A percentile compares a stretch with the other conserved stretches of the same genome.
phyloP scores from a whole-genome alignment of 306 rosid genomes.

The Cucurbita pepo region DNA sequence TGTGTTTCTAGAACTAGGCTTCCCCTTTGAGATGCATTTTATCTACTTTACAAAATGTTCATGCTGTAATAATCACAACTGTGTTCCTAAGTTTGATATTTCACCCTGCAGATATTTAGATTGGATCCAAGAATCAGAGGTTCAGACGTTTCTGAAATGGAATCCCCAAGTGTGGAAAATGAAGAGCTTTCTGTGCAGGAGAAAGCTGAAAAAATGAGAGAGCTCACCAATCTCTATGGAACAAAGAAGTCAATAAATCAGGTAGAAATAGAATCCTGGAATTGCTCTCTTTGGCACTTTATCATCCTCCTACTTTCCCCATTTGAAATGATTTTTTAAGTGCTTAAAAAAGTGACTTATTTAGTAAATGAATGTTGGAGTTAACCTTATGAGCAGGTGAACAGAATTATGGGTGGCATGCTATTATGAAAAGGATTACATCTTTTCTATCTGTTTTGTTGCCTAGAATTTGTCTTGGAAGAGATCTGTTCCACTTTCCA shows the following conservation, averaged over 20 bases:
- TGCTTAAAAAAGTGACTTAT: background rate
- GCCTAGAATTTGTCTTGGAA: background rate
- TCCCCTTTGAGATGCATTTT: background rate
- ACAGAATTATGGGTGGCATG: background rate
- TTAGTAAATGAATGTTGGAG: background rate
- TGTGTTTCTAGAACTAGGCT: background rate
- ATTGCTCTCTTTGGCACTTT: background rate
- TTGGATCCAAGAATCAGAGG: slow-evolving; percentile 64
- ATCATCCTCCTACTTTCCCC: background rate
- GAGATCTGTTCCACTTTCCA: background rate
- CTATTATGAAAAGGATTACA: background rate
- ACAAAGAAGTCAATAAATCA: slow-evolving; percentile 34
- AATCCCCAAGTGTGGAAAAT: slow-evolving; percentile 14
- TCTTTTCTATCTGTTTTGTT: background rate
- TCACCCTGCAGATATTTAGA: slow-evolving; percentile 50
- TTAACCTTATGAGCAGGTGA: background rate
- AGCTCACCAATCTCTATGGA: slow-evolving; percentile 29
- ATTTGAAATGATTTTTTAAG: background rate
- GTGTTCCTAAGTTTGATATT: background rate
- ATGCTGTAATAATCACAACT: background rate
- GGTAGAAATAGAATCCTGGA: slow-evolving; percentile 20
- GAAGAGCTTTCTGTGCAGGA: slow-evolving; percentile 24
- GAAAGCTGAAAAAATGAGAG: slow-evolving; percentile 12
- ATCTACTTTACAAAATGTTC: background rate
- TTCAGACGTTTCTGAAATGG: slow-evolving; percentile 14